These are phyloP conservation scores for Apiotrichum mycotoxinovorans DNA, from an alignment of 1,284 basidiomycete genomes.

Conservation along the genomic window DNA sequence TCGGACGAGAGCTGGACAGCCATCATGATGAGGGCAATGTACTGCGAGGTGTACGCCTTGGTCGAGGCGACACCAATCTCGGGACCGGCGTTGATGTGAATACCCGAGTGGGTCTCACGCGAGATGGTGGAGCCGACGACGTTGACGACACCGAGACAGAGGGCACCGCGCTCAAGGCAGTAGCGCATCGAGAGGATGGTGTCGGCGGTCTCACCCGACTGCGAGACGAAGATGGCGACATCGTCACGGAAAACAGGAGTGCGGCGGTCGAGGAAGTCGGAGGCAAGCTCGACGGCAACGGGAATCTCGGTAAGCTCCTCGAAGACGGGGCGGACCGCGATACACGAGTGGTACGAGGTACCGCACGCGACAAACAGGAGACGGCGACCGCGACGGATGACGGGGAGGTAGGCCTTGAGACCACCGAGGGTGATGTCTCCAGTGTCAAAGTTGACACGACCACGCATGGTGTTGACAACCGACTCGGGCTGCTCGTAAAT, in stretches of 20 bases:
- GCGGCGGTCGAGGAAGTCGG: slow-evolving; percentile 97
- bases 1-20: slow-evolving; percentile 96
- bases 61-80: slow-evolving; percentile 99
- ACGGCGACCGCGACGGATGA: slow-evolving; percentile 89
- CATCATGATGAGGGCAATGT: slow-evolving; percentile 97
- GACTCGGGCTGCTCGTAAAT: slow-evolving; percentile 99
- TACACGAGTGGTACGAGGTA: slow-evolving; percentile 94
- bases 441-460: slow-evolving; percentile 97
- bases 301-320: slow-evolving; percentile 99
- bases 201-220: slow-evolving; percentile 98
- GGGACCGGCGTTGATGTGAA: slow-evolving; percentile 99
- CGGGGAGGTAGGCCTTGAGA: slow-evolving; percentile 88
- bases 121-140: slow-evolving; percentile 98
- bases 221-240: slow-evolving; percentile 92
- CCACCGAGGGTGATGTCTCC: slow-evolving; percentile 91
- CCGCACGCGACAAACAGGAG: slow-evolving; percentile 98
- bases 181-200: slow-evolving; percentile 95
- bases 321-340: slow-evolving; percentile 90
- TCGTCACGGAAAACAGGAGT: slow-evolving; percentile 99
- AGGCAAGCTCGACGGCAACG: slow-evolving; percentile 93
- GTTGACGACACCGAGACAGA: slow-evolving; percentile 94
- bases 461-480: slow-evolving; percentile 99
- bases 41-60: slow-evolving; percentile 99
- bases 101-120: slow-evolving; percentile 97
- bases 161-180: slow-evolving; percentile 92